Percentiles rank a stretch among this genome's conserved stretches.
Conservation (phyloP, 768 basidiomycete genomes). For the Tricholoma sp. region DNA sequence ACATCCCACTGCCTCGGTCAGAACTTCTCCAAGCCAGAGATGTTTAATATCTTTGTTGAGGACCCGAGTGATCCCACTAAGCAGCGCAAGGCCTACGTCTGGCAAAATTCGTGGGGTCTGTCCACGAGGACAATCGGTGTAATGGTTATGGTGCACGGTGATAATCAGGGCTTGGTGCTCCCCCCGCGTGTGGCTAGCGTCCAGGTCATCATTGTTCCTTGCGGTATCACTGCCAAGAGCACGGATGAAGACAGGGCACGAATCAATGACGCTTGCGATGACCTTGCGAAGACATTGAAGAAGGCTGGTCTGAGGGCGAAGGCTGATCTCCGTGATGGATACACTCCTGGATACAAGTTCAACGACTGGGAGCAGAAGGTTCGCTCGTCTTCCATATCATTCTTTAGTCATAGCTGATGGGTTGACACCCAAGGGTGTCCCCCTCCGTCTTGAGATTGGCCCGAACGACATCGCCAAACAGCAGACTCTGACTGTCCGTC, state of each 20-base stretch:
- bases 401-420: conserved; percentile 1
- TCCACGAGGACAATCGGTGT: conserved; percentile 96
- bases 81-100: conserved; percentile 74
- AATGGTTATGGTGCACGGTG: conserved; percentile 99
- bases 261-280: conserved; percentile 76
- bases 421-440: conserved; percentile 69
- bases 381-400: conserved; percentile 10
- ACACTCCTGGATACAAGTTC: conserved; percentile 99
- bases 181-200: conserved; percentile 95
- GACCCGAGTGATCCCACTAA: conserved; percentile 75
- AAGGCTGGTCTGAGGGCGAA: conserved; percentile 76
- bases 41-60: conserved; percentile 98
- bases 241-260: conserved; percentile 57
- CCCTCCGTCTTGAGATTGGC: conserved; percentile 94
- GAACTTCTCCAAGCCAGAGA: conserved; percentile 93
- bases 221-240: conserved; percentile 87
- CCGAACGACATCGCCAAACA: conserved; percentile 84
- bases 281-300: conserved; percentile 68
- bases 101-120: conserved; percentile 99
- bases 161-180: conserved; percentile 94
- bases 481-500: conserved; percentile 81
- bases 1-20: conserved; percentile 98
- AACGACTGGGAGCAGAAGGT: conserved; percentile 99
- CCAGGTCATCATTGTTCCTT: conserved; percentile 90
- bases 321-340: conserved; percentile 90